Base-by-base conservation (phyloP, 192 early-diverging fungal genomes). In the Coemansia umbellata region DNA sequence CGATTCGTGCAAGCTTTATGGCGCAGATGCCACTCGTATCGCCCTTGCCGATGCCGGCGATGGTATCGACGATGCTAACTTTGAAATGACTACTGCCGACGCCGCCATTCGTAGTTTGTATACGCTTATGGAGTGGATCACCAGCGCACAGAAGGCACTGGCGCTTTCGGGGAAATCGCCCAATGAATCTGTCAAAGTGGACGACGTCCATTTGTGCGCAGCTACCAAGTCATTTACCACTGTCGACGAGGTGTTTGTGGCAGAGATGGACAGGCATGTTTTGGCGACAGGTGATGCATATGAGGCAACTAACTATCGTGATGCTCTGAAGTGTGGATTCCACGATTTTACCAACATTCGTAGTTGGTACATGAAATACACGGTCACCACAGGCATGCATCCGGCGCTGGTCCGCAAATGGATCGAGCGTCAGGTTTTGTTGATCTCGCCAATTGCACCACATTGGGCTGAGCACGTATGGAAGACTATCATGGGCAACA, bases 41-140 rank as follows among this genome's bases (percentile, higher is more conserved):
- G 85, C 92, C 4, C 80, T 99, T 55, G 97, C 97, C 37, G 94
- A 94, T 80, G 93, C 97, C 30, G 95, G 97, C 55, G 97, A 99
- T 64, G 74, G 82, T 50, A 82, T 93, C 41, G 94, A 98, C 58
- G 97, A 99, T 79, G 97, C 97, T 65, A 99, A 99, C 83, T 99
- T 99, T 79, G 85, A 93, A 66, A 89, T 93, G 60, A 62, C 85
- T 5, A 96, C 88, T 22, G 95, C 97, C 55, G 94, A 99, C 61
- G 89, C 92, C 28, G 91, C 93, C 31, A 93, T 99, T 42, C 81
- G 98, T 53, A 87, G 91, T 68, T 80, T 99, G 41, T 86, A 76
- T 69, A 95, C 87, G 24, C 85, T 95, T 37, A 73, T 85, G 51
- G 94, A 97, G 60, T 99, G 94, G 93, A 81, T 85, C 53, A 84